Evolutionary conservation across 768 basidiomycete species (phyloP).

Genomic region (Termitomyces sp.): DNA sequence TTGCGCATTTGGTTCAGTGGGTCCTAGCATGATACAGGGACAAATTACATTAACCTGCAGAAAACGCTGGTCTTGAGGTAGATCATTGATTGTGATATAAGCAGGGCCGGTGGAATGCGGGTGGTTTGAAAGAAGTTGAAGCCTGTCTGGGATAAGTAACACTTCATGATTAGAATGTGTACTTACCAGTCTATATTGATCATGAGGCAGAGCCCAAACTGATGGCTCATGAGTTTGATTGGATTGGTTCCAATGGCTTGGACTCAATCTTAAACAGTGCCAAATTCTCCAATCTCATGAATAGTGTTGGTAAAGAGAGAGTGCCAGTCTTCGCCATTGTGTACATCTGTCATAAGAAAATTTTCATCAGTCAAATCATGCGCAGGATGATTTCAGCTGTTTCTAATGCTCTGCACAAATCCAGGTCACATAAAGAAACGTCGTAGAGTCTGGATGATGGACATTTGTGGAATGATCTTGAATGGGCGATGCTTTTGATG

Average conservation of each 20-base stretch:
- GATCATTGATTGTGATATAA: not conserved
- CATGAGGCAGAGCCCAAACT: not conserved
- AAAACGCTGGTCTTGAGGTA: not conserved
- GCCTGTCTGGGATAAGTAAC: not conserved
- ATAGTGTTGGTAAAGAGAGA: not conserved
- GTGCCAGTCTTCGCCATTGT: not conserved
- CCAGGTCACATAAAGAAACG: not conserved
- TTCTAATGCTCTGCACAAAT: not conserved
- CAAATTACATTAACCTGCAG: not conserved
- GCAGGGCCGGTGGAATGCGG: not conserved
- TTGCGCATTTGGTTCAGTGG: not conserved
- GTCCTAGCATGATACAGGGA: not conserved
- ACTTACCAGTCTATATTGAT: not conserved
- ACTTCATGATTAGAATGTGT: not conserved
- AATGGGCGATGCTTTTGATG: not conserved
- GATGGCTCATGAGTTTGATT: not conserved
- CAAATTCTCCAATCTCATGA: not conserved
- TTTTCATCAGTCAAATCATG: not conserved
- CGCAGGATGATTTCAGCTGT: not conserved
- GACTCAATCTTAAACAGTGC: not conserved
- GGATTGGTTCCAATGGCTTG: not conserved
- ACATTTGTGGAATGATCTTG: not conserved
- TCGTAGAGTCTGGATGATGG: not conserved
- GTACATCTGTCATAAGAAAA: not conserved
- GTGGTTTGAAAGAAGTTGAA: not conserved